phyloP scores from a whole-genome alignment of 441 rosid genomes.

The Brassica balearica region DNA sequence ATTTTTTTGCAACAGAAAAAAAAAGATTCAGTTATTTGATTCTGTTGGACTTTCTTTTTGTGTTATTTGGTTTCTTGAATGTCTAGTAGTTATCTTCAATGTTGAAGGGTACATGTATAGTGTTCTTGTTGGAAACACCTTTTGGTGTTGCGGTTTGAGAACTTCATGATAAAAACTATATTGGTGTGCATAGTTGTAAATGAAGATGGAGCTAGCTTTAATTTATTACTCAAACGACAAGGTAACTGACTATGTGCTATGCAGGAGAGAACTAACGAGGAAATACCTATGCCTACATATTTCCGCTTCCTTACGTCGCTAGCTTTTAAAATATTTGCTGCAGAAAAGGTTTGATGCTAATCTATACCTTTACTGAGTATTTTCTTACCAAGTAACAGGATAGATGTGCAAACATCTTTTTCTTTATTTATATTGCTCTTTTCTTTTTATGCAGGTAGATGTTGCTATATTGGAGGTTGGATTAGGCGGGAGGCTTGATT shows the following conservation, averaged over 20 bases:
- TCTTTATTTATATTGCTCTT: constrained; percentile 27
- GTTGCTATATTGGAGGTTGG: constrained; percentile 97
- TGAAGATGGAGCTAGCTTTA: constrained; percentile 16
- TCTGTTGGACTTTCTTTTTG: not conserved
- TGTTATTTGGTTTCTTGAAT: not conserved
- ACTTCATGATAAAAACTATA: constrained; percentile 9
- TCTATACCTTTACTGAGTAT: constrained; percentile 1
- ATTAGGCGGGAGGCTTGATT: constrained; percentile 89
- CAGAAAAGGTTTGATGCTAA: constrained; percentile 70
- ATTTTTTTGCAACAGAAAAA: constrained; percentile 21
- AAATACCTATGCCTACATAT: constrained; percentile 89
- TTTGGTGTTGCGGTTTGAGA: constrained; percentile 6
- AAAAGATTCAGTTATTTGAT: not conserved
- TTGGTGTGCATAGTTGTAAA: constrained; percentile 3
- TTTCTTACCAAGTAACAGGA: constrained; percentile 8
- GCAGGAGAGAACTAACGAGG: constrained; percentile 79
- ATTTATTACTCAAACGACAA: not conserved
- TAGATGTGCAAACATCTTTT: constrained; percentile 14
- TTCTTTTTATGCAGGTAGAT: constrained; percentile 72
- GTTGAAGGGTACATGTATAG: not conserved
- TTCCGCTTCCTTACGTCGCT: constrained; percentile 92
- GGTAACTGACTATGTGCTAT: constrained; percentile 29
- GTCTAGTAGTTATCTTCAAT: constrained; percentile 3
- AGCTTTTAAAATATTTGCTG: constrained; percentile 93
- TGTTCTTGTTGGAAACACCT: constrained; percentile 3